These are phyloP conservation scores for Neofusicoccum sp. DNA, from an alignment of 2,329 filamentous ascomycete species.

Conservation along the genomic window DNA sequence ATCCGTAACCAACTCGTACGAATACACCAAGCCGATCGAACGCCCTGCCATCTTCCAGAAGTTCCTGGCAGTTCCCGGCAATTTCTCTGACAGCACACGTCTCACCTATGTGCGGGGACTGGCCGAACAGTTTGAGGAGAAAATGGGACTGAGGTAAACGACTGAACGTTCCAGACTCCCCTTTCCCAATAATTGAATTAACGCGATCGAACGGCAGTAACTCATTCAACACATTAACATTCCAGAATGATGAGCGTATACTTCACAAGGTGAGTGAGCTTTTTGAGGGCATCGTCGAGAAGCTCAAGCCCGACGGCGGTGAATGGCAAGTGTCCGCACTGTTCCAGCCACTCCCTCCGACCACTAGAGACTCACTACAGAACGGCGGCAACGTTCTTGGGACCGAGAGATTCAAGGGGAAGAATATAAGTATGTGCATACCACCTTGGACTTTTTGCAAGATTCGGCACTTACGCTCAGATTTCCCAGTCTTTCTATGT, in stretches of 20 bases:
- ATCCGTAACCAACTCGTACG: conserved; percentile 27
- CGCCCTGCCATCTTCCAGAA: conserved; percentile 29
- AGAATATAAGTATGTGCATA: conserved; percentile 17
- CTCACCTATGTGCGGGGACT: conserved; percentile 32
- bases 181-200: background rate
- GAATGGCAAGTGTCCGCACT: conserved; percentile 25
- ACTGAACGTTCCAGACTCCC: background rate
- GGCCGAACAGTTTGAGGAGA: conserved; percentile 24
- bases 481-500: background rate
- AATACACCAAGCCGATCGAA: conserved; percentile 26
- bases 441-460: background rate
- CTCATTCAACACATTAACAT: conserved; percentile 28
- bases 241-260: conserved; percentile 38
- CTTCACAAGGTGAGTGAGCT: conserved; percentile 43
- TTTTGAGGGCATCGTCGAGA: conserved; percentile 42
- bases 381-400: conserved; percentile 26
- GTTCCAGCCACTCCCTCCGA: conserved; percentile 24
- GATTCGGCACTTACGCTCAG: background rate
- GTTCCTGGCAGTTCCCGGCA: conserved; percentile 30
- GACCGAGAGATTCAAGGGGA: conserved; percentile 24
- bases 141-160: background rate
- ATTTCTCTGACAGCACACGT: conserved; percentile 28
- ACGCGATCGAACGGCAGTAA: background rate
- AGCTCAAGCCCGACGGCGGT: conserved; percentile 26
- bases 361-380: conserved; percentile 5